Evolutionary conservation across 164 flowering plant genomes (phyloP).

Genomic region (Berberis thunbergii): DNA sequence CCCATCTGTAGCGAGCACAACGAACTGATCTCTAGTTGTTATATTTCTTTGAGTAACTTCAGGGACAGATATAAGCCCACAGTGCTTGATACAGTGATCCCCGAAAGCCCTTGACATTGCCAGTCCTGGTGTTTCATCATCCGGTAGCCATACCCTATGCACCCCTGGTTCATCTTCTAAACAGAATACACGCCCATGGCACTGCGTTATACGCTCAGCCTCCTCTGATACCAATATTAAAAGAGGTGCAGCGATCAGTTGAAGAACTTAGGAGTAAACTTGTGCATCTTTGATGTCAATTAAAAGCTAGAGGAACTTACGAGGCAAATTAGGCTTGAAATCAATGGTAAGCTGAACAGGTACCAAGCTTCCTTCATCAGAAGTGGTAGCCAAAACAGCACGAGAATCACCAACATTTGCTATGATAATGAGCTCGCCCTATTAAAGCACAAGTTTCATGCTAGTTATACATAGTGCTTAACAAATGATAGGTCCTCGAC

Average conservation of each 20-base stretch:
- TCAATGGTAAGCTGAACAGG: slow-evolving; percentile 74
- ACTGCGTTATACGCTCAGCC: slow-evolving; percentile 58
- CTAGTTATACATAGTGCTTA: neutral
- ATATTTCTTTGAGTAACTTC: slow-evolving; percentile 68
- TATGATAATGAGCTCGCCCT: slow-evolving; percentile 60
- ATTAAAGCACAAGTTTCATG: slow-evolving; percentile 11
- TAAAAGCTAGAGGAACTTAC: slow-evolving; percentile 54
- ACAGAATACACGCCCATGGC: slow-evolving; percentile 65
- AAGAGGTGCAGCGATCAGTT: slow-evolving; percentile 4
- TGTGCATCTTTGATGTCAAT: slow-evolving; percentile 46
- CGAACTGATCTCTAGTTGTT: slow-evolving; percentile 56
- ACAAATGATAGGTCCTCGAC: no score
- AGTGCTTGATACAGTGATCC: slow-evolving; percentile 66
- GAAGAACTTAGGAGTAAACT: slow-evolving; percentile 22
- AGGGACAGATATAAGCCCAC: slow-evolving; percentile 77
- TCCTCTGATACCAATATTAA: slow-evolving; percentile 45
- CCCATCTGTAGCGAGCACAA: slow-evolving; percentile 86
- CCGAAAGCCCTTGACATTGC: slow-evolving; percentile 96
- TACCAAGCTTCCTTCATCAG: slow-evolving; percentile 67
- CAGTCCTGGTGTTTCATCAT: slow-evolving; percentile 66
- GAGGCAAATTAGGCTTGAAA: slow-evolving; percentile 75
- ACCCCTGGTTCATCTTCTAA: slow-evolving; percentile 81
- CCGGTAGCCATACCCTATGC: slow-evolving; percentile 69
- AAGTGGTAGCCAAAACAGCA: slow-evolving; percentile 71
- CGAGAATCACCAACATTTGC: slow-evolving; percentile 94